Percentiles rank a stretch among this genome's conserved stretches.
phyloP scores from a whole-genome alignment of 139 green algal genomes.

The Picochlorum costavermella region DNA sequence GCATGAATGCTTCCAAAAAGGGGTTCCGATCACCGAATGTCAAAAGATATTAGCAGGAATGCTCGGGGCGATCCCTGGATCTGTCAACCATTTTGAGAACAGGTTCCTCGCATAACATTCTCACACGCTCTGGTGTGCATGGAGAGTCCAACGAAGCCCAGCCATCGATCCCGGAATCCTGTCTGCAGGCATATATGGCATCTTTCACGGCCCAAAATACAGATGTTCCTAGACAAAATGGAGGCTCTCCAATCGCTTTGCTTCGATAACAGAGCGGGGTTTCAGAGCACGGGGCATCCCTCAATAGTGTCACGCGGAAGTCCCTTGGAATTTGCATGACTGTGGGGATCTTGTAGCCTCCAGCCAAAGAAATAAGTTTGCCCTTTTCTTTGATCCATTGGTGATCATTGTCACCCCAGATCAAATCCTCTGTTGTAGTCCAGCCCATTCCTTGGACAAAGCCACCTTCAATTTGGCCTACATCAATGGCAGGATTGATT shows the following conservation, averaged over 20 bases:
- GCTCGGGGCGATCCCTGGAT: too few species aligned
- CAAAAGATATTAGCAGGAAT: too few species aligned
- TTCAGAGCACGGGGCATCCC: conserved; percentile 63
- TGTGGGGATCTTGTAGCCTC: conserved; percentile 91
- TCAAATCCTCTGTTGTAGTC: conserved; percentile 88
- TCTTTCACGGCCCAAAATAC: conserved; percentile 90
- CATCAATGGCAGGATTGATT: conserved; percentile 93
- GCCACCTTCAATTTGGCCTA: conserved; percentile 91
- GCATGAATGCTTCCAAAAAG: too few species aligned
- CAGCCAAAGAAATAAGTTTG: conserved; percentile 62
- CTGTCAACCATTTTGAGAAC: too few species aligned
- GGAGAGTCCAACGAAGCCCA: conserved; percentile 76
- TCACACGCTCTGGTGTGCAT: conserved; percentile 79
- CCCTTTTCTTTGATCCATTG: conserved; percentile 63
- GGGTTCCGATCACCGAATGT: too few species aligned
- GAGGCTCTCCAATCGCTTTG: conserved; percentile 93
- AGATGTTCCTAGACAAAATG: conserved; percentile 77
- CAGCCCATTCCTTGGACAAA: conserved; percentile 93
- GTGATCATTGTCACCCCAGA: conserved; percentile 84
- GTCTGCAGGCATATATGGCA: conserved; percentile 61
- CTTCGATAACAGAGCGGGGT: conserved; percentile 67
- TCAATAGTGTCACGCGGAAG: conserved; percentile 78
- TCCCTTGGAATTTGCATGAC: conserved; percentile 93
- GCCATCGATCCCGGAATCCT: conserved; percentile 31
- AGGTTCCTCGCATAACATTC: conserved; percentile 54